Conservation (phyloP, 192 early-diverging fungal species). For the Lobulomyces angularis region DNA sequence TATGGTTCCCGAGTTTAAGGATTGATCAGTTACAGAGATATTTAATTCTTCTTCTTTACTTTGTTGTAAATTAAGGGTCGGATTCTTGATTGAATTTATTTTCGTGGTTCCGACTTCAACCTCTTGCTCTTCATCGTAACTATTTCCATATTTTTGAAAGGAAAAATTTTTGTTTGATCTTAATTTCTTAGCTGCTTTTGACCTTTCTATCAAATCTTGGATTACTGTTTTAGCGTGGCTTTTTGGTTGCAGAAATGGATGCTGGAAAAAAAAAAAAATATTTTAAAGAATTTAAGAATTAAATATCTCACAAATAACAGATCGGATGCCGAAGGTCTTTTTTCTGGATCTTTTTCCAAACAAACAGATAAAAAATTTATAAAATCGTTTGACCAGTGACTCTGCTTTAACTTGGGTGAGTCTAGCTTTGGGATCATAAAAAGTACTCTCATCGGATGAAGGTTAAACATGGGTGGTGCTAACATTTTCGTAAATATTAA, state of each 20-base stretch:
- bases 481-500: not conserved
- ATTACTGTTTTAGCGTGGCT: constrained; percentile 9
- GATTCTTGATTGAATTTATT: not conserved
- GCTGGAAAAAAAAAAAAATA: constrained; percentile 10
- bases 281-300: constrained; percentile 2
- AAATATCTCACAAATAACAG: constrained; percentile 24
- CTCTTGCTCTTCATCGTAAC: constrained; percentile 5
- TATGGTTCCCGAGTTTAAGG: too few species aligned
- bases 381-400: constrained; percentile 31
- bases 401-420: constrained; percentile 25
- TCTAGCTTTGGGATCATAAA: constrained; percentile 36
- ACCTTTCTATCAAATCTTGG: constrained; percentile 22
- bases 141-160: not conserved
- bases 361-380: constrained; percentile 30
- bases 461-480: not conserved
- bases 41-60: not conserved
- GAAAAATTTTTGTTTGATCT: constrained; percentile 1
- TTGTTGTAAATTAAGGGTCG: too few species aligned
- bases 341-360: constrained; percentile 40
- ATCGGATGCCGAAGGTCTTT: constrained; percentile 26
- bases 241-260: constrained; percentile 27
- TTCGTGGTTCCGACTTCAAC: not conserved
- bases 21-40: not conserved
- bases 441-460: constrained; percentile 23
- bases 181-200: constrained; percentile 12